phyloP scores from a whole-genome alignment of 1,284 basidiomycete genomes.

The Ganoderma multipileum region DNA sequence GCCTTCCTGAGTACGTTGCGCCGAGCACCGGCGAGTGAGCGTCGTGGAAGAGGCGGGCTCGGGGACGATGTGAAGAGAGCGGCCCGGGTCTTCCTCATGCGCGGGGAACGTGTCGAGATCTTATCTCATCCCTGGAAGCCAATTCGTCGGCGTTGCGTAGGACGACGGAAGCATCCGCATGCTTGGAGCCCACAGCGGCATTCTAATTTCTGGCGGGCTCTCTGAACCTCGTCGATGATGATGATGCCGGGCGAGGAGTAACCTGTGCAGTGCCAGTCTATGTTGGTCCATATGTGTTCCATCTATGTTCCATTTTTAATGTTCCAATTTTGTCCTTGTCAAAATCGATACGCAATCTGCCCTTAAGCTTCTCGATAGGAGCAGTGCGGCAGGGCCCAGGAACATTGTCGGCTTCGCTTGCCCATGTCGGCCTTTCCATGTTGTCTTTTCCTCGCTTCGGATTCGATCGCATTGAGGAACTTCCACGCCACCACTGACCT shows the following conservation, averaged over 20 bases:
- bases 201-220: background rate
- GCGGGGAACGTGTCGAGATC: background rate
- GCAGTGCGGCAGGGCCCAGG: background rate
- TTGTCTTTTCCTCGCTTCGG: background rate
- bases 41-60: background rate
- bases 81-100: background rate
- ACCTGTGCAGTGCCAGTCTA: background rate
- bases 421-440: too few species aligned
- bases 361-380: slow-evolving; percentile 1
- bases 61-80: background rate
- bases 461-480: background rate
- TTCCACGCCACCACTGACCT: background rate
- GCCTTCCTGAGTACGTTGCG: background rate
- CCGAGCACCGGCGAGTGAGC: too few species aligned
- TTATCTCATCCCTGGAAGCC: background rate
- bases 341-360: background rate
- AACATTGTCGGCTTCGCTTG: background rate
- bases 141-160: background rate
- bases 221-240: too few species aligned
- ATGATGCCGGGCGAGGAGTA: background rate
- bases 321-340: background rate
- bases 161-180: background rate
- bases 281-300: slow-evolving; percentile 5
- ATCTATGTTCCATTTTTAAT: background rate
- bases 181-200: background rate